These are phyloP conservation scores for Echinochloa phyllopogon DNA, from an alignment of 176 grass and related monocot species.

Conservation along the genomic window DNA sequence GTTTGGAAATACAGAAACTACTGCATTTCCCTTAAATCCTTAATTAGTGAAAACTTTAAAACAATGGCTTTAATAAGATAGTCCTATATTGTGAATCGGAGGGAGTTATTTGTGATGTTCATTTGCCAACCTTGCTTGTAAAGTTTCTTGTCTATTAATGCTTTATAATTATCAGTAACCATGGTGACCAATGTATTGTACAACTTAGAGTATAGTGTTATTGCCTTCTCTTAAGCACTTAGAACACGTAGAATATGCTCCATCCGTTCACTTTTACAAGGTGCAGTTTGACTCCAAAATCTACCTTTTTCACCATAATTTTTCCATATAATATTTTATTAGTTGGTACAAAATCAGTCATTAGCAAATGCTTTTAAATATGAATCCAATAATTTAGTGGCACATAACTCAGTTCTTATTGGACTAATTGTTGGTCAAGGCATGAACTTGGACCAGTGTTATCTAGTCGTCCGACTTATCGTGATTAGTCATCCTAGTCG, in stretches of 20 bases:
- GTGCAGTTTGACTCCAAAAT: not conserved
- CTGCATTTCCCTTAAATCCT: no score
- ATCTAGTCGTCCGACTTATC: no score
- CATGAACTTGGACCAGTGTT: not conserved
- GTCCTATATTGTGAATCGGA: no score
- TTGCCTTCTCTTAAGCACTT: no score
- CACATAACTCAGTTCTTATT: not conserved
- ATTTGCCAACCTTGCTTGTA: not conserved
- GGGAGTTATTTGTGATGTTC: not conserved
- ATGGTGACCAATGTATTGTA: no score
- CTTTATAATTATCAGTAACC: not conserved
- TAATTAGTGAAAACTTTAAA: no score
- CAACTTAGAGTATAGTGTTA: no score
- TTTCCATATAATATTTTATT: no score
- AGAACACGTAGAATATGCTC: not conserved
- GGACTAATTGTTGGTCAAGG: not conserved
- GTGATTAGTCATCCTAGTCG: no score
- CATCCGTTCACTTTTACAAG: not conserved
- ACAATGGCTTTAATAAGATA: no score
- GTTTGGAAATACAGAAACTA: no score
- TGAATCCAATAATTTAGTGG: not conserved
- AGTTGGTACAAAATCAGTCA: not conserved
- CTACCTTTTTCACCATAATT: no score
- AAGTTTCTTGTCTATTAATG: not conserved
- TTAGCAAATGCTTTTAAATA: not conserved